These are phyloP conservation scores for Clarireedia sp. DNA, from an alignment of 2,329 filamentous ascomycete species.

Conservation along the genomic window DNA sequence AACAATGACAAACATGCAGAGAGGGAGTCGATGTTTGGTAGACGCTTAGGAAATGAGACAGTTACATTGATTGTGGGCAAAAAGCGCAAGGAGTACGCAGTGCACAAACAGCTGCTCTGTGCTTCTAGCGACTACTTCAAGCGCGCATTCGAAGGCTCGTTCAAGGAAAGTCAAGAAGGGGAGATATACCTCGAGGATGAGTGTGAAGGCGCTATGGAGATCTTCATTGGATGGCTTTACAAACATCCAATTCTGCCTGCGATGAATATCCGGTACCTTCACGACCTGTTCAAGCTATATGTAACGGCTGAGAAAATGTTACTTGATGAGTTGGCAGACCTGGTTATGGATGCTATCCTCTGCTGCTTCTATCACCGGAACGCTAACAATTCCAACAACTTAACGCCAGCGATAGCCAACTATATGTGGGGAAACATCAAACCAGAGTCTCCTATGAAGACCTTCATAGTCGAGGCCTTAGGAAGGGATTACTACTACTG, in stretches of 20 bases:
- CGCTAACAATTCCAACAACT: no score
- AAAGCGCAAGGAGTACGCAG: not conserved
- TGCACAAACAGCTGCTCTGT: slow-evolving; percentile 1
- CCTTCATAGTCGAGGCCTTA: not conserved
- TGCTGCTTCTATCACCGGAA: no score
- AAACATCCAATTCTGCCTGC: not conserved
- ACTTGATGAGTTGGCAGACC: not conserved
- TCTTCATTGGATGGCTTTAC: slow-evolving; percentile 12
- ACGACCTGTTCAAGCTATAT: slow-evolving; percentile 9
- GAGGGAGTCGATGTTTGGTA: not conserved
- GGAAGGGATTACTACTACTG: not conserved
- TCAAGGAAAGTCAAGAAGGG: not conserved
- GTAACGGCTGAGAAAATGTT: slow-evolving; percentile 9
- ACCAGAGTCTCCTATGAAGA: not conserved
- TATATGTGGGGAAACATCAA: not conserved
- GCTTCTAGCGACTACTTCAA: not conserved
- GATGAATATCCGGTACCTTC: not conserved
- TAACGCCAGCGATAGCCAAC: not conserved
- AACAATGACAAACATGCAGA: not conserved
- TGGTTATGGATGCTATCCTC: slow-evolving; percentile 7
- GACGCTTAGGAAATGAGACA: not conserved
- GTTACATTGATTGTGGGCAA: not conserved
- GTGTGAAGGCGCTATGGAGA: not conserved
- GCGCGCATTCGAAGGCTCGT: not conserved
- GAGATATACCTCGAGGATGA: not conserved